A percentile compares a stretch with the other conserved stretches of the same genome.
Evolutionary conservation across 352 stramenopile genomes (phyloP).

Genomic region (Thalassiosira hispida): DNA sequence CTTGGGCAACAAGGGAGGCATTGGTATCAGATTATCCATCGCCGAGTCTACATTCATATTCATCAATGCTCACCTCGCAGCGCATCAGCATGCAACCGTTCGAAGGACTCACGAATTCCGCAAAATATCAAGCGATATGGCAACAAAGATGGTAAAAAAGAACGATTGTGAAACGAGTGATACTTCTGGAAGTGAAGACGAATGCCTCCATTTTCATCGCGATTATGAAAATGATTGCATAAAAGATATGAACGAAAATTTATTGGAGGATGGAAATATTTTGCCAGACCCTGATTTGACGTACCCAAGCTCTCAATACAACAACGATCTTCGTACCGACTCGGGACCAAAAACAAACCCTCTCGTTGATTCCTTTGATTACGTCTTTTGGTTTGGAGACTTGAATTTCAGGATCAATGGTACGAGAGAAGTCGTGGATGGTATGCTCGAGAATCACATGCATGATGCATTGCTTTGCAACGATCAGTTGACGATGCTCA

Average conservation of each 20-base stretch:
- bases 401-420: conserved; percentile 92
- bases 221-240: conserved; percentile 5
- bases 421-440: conserved; percentile 88
- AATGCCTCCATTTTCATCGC: neutral
- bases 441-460: conserved; percentile 85
- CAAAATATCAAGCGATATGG: conserved; percentile 56
- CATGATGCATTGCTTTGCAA: conserved; percentile 87
- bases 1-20: conserved; percentile 91
- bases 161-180: conserved; percentile 10
- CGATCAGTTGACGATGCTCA: conserved; percentile 89
- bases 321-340: conserved; percentile 22
- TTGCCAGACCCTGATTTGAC: neutral
- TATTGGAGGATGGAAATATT: conserved; percentile 41
- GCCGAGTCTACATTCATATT: conserved; percentile 89
- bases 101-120: conserved; percentile 89
- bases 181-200: neutral
- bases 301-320: conserved; percentile 3
- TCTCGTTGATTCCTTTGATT: conserved; percentile 84
- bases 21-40: conserved; percentile 87
- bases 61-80: conserved; percentile 90
- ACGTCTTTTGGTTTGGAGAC: conserved; percentile 91
- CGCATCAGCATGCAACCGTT: conserved; percentile 87
- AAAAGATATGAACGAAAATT: conserved; percentile 12
- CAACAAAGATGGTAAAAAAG: conserved; percentile 10
- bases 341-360: conserved; percentile 25